These are phyloP conservation scores for Vitis hybrid DNA, from an alignment of 177 flowering plant species.

Conservation along the genomic window DNA sequence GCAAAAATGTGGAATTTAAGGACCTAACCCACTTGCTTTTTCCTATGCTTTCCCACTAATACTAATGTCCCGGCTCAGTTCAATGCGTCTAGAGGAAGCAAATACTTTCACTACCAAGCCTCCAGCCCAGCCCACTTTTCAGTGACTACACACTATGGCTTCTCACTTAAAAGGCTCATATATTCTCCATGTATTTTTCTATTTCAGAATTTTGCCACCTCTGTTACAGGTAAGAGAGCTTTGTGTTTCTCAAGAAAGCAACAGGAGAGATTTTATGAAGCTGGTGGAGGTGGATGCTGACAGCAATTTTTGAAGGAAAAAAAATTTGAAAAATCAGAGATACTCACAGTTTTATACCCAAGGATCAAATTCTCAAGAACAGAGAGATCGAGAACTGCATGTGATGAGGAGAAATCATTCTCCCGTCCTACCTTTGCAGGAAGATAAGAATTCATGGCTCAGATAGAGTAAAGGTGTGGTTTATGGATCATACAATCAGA, in stretches of 20 bases:
- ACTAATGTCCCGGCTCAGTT: neutral
- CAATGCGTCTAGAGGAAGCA: conserved; percentile 3
- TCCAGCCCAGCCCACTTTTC: no score
- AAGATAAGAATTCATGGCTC: conserved; percentile 34
- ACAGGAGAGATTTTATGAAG: conserved; percentile 22
- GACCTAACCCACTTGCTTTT: conserved; percentile 1
- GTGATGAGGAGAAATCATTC: conserved; percentile 26
- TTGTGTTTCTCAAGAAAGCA: neutral
- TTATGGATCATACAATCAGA: conserved; percentile 22
- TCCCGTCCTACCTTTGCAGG: conserved; percentile 33
- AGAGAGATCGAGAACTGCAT: conserved; percentile 24
- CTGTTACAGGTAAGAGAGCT: conserved; percentile 3
- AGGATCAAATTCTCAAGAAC: conserved; percentile 9
- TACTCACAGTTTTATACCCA: no score
- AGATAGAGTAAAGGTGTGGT: conserved; percentile 17
- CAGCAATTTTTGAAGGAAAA: conserved; percentile 9
- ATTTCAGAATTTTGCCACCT: conserved; percentile 6
- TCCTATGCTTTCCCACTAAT: neutral
- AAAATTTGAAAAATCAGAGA: no score
- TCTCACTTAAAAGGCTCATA: conserved; percentile 2
- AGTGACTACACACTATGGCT: neutral
- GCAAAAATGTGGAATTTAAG: conserved; percentile 7
- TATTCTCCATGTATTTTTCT: conserved; percentile 23
- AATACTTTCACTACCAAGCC: no score
- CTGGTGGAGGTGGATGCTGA: conserved; percentile 25